These are phyloP conservation scores for Boeremia lycopersici DNA, from an alignment of 2,329 filamentous ascomycete species.

Conservation along the genomic window DNA sequence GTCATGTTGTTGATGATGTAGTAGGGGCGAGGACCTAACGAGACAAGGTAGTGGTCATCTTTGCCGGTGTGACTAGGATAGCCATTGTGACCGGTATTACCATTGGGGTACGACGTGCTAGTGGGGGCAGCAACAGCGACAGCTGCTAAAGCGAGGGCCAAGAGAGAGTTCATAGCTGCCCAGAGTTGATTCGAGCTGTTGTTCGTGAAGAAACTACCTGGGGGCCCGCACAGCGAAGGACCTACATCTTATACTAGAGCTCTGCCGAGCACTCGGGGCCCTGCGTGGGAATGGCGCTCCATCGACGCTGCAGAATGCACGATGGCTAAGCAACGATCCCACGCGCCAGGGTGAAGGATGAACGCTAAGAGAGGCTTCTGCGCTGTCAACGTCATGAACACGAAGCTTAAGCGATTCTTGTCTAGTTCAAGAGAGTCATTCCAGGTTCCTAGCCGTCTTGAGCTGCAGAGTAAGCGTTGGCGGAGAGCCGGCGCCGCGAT, in stretches of 20 bases:
- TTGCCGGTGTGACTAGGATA: conserved; percentile 14
- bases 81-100: background rate
- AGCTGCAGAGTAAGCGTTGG: conserved; percentile 4
- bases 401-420: conserved; percentile 10
- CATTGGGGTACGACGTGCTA: conserved; percentile 7
- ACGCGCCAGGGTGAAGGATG: conserved; percentile 10
- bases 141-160: conserved; percentile 17
- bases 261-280: background rate
- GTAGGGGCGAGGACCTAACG: conserved; percentile 68
- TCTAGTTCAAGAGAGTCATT: conserved; percentile 11
- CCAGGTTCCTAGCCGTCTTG: conserved; percentile 6
- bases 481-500: conserved; percentile 2
- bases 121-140: conserved; percentile 19
- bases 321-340: conserved; percentile 12
- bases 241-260: conserved; percentile 9
- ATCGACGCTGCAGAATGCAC: conserved; percentile 4
- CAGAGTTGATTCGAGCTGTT: background rate
- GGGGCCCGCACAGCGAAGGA: background rate
- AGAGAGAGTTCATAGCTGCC: conserved; percentile 6
- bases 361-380: conserved; percentile 3
- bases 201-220: background rate
- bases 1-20: conserved; percentile 69
- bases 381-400: conserved; percentile 2
- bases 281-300: background rate
- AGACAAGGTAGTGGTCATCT: conserved; percentile 48